Base-by-base conservation (phyloP, 23 red algal genomes). In the Cyanidioschyzon merolae region DNA sequence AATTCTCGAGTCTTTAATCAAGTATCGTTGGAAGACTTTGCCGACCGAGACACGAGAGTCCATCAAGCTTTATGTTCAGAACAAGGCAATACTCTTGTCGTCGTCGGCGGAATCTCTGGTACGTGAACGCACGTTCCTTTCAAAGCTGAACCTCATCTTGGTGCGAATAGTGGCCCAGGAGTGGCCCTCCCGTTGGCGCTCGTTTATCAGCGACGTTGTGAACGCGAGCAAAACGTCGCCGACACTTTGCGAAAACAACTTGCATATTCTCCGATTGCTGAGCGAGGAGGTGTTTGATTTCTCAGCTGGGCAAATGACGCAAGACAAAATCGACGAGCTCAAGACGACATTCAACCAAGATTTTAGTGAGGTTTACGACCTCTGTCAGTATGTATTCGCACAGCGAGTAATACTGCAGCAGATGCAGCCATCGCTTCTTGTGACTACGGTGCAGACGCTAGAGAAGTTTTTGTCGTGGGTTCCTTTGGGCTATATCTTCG, bases 271-370 rank as follows among this genome's bases (percentile, higher is more conserved):
- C 2, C 76, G 77, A 32, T 79, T 97, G 58, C 77, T 97, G 32
- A 88, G 84, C 38, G 93, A 97, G 74, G 93, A 97, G 74, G 93
- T 97, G 39, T 97, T 97, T 68, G 88, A 97, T 59, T 97, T 97
- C 63, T 89, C 84, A 40, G 51, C 82, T 2, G 93, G 93, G 21
- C 80, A 97, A 63, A 91, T 97, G 93, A 97, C 87, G 37, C 93
- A 97, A 37, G 89, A 86, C 30, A 83, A 83, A 67, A 89, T 97
- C 39, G 74, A 71, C 41, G 68, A 88, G 67, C 74, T 97, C 32
- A 97, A 91, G 58, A 97, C 76, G 51, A 84, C 87, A 77, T 97
- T 97, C 75, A 97, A 89, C 83, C 79, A 90, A 27, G 93, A 97
- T 39, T 97, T 97, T 81, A 38, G 80, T 25, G 74, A 79, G 59